phyloP scores from a whole-genome alignment of 2,329 filamentous ascomycete genomes.

The Fusarium multiceps region DNA sequence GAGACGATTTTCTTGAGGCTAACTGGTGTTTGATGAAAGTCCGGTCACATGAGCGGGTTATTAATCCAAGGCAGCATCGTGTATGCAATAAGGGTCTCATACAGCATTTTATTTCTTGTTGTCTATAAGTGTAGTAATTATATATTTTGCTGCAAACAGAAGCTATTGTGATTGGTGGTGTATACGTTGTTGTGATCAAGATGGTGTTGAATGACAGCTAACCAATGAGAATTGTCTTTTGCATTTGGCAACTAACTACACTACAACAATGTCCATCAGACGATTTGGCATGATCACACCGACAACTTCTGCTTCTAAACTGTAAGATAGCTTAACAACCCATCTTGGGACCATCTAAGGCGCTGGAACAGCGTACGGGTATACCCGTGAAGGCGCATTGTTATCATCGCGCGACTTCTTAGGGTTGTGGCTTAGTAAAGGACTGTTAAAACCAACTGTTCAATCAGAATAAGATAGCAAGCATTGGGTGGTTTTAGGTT shows the following conservation, averaged over 20 bases:
- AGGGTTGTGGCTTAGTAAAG: too few relatives aligned
- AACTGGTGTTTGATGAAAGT: background rate
- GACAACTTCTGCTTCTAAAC: background rate
- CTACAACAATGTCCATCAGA: background rate
- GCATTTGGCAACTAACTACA: background rate
- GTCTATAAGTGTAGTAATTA: background rate
- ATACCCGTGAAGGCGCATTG: too few relatives aligned
- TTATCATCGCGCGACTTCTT: too few relatives aligned
- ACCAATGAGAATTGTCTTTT: background rate
- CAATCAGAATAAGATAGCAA: background rate
- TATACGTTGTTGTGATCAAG: background rate
- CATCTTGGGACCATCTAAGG: background rate
- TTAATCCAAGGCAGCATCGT: background rate
- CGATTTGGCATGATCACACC: background rate
- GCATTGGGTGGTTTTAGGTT: background rate
- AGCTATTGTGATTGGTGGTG: background rate
- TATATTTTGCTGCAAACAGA: background rate
- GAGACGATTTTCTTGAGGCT: background rate
- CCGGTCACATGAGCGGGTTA: conserved; percentile 26
- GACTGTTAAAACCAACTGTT: too few relatives aligned
- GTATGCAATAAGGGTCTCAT: background rate
- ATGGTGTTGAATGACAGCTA: background rate
- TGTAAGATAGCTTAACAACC: background rate
- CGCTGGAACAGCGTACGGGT: too few relatives aligned
- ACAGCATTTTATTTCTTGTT: background rate